Evolutionary conservation across 2,329 filamentous ascomycete genomes (phyloP).

Genomic region (Colletotrichum tropicale): DNA sequence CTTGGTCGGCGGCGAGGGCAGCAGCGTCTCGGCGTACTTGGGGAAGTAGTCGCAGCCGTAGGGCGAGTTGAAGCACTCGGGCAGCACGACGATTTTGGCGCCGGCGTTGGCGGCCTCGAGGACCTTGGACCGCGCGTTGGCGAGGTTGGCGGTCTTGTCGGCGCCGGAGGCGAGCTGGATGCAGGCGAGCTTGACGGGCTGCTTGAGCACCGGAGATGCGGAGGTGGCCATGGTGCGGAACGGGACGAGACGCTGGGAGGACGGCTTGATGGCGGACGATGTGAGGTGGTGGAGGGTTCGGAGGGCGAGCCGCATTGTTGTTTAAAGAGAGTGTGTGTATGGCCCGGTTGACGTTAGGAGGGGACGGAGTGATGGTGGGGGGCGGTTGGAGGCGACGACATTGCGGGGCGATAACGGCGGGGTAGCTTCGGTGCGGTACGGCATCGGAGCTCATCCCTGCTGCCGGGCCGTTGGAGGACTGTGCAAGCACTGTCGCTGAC

Average conservation of each 20-base stretch:
- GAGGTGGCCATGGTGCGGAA: slow-evolving; percentile 24
- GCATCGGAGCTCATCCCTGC: slow-evolving; percentile 11
- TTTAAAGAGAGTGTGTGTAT: not conserved
- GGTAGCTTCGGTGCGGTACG: slow-evolving; percentile 6
- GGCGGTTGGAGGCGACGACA: not conserved
- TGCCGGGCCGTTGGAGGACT: not conserved
- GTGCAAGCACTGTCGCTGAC: not conserved
- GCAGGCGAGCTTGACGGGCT: slow-evolving; percentile 79
- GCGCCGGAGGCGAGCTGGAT: slow-evolving; percentile 81
- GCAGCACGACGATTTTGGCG: slow-evolving; percentile 87
- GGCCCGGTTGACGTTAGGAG: not conserved
- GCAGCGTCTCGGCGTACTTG: slow-evolving; percentile 87
- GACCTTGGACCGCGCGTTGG: slow-evolving; percentile 80
- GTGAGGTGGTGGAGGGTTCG: not conserved
- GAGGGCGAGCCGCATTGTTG: slow-evolving; percentile 13
- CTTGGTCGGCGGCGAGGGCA: slow-evolving; percentile 72
- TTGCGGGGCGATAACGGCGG: slow-evolving; percentile 13
- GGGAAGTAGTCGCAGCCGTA: slow-evolving; percentile 93
- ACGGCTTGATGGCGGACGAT: not conserved
- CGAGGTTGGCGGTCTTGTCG: slow-evolving; percentile 86
- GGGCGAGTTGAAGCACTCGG: slow-evolving; percentile 98
- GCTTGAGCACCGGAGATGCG: slow-evolving; percentile 63
- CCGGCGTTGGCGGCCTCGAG: slow-evolving; percentile 77
- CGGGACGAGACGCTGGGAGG: not conserved
- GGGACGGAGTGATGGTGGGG: not conserved